Conservation (phyloP, 306 rosid species). For the Argentina anserina region DNA sequence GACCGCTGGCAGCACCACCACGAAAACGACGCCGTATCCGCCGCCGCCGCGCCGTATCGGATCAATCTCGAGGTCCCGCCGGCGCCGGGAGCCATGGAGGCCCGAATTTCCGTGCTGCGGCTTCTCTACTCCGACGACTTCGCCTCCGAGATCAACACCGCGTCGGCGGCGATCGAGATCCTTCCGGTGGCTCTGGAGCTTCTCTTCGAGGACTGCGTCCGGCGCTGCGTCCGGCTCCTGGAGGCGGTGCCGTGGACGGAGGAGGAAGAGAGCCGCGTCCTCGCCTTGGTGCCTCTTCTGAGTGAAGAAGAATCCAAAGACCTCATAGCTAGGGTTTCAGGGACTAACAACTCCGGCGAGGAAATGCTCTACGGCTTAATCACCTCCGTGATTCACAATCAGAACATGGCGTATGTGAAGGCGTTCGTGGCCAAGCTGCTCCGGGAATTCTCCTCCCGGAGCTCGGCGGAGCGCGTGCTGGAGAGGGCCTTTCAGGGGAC, state of each 20-base stretch:
- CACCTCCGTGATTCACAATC: slow-evolving; percentile 55
- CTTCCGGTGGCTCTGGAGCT: slow-evolving; percentile 77
- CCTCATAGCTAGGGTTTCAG: slow-evolving; percentile 71
- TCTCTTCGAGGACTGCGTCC: slow-evolving; percentile 80
- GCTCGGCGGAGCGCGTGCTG: slow-evolving; percentile 70
- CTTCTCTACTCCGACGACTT: slow-evolving; percentile 66
- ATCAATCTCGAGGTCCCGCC: slow-evolving; percentile 47
- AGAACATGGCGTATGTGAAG: slow-evolving; percentile 73
- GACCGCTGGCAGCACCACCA: slow-evolving; percentile 60
- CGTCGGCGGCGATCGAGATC: slow-evolving; percentile 61
- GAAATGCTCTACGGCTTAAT: slow-evolving; percentile 69
- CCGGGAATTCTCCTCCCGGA: slow-evolving; percentile 68
- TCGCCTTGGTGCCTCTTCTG: slow-evolving; percentile 59
- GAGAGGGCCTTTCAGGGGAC: slow-evolving; percentile 62
- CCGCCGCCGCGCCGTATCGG: background rate
- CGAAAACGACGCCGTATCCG: background rate
- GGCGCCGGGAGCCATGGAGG: slow-evolving; percentile 40
- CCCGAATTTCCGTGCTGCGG: slow-evolving; percentile 50
- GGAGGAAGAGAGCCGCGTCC: slow-evolving; percentile 68
- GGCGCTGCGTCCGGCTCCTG: slow-evolving; percentile 59
- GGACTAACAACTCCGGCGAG: slow-evolving; percentile 46
- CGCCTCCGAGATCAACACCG: slow-evolving; percentile 37
- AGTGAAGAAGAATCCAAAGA: slow-evolving; percentile 68
- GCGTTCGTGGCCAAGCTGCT: slow-evolving; percentile 83
- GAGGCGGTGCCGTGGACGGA: slow-evolving; percentile 96